Base-by-base conservation (phyloP, 768 basidiomycete genomes). In the Hypholoma fasciculare region DNA sequence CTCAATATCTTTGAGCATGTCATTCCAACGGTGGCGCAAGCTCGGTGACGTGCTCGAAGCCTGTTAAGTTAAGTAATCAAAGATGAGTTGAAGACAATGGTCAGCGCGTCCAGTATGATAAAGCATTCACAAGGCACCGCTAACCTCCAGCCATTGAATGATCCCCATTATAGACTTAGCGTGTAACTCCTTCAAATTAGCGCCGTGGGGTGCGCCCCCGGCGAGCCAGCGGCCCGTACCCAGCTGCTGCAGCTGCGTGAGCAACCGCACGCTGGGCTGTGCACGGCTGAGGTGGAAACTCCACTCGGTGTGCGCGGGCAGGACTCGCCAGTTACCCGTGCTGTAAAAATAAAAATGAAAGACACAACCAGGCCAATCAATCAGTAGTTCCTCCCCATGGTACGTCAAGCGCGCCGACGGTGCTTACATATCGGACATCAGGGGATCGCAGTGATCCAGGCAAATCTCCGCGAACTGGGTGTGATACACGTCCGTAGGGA, bases 391-490 rank as follows among this genome's bases (percentile, higher is more conserved):
- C 20, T 27, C 40, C 39, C 23, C 39, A 42, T 6, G 51, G 13
- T 39, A 38, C 16, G 36, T 37, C 36, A 38, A 51, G 27, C 3
- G n/a, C 40, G 40, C 40, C 16, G 17, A 14, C 23, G 14, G 44
- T 44, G 46, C 59, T 19, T 16, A 63, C 59, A 60, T 53, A 56
- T 60, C 53, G 12, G 59, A 55, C 43, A 52, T 36, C 13, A 20
- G 55, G 16, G 60, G 60, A 40, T 61, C 49, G 36, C 63, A 64
- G 27, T 46, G 53, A 47, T 54, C 47, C 27, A 64, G 30, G 39
- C 63, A 64, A n/a, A 61, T 57, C 43, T 64, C 63, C 17, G 63
- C 63, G 43, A 59, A 48, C 27, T 64, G 63, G 7, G 60, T 57
- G 23, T 64, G 63, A 48, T 61, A 64, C n/a, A n/a, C 37, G 12